These are phyloP conservation scores for Candida xiaguanensis DNA, from an alignment of 805 yeast species.

Conservation along the genomic window DNA sequence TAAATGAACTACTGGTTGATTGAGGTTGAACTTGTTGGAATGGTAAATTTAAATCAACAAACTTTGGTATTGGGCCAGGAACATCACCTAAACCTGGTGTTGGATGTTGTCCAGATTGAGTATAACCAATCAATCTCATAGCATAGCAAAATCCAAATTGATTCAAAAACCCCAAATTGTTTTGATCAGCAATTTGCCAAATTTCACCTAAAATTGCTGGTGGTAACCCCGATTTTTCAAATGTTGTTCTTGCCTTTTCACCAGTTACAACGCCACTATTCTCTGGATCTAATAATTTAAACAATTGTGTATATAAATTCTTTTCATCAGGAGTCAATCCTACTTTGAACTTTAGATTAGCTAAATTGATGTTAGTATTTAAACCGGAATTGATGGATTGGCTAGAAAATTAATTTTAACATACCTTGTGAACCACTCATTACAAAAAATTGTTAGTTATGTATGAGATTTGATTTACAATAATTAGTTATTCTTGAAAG, in stretches of 20 bases:
- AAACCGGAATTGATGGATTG: constrained; percentile 3
- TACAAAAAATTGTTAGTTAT: no score
- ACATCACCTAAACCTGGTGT: constrained; percentile 48
- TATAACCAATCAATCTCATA: constrained; percentile 83
- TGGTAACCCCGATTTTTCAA: constrained; percentile 82
- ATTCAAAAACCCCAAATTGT: constrained; percentile 78
- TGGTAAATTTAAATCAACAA: constrained; percentile 34
- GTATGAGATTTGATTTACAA: no score
- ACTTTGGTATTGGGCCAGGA: constrained; percentile 65
- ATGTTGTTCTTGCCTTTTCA: constrained; percentile 73
- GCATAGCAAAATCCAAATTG: constrained; percentile 81
- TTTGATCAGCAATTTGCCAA: constrained; percentile 93
- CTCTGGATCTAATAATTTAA: constrained; percentile 76
- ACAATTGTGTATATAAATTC: constrained; percentile 66
- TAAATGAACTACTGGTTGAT: constrained; percentile 34
- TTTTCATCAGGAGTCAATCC: constrained; percentile 74
- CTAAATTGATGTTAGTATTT: constrained; percentile 13
- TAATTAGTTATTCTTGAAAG: no score
- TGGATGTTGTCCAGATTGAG: constrained; percentile 67
- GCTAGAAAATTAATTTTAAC: constrained; percentile 10
- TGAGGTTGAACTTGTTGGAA: constrained; percentile 22
- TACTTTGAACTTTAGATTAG: constrained; percentile 36
- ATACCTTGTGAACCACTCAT: constrained; percentile 28
- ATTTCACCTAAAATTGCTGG: constrained; percentile 79
- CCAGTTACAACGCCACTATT: constrained; percentile 83